A percentile compares a stretch with the other conserved stretches of the same genome.
phyloP scores from a whole-genome alignment of 83 land plant genomes.

The Picea abies region DNA sequence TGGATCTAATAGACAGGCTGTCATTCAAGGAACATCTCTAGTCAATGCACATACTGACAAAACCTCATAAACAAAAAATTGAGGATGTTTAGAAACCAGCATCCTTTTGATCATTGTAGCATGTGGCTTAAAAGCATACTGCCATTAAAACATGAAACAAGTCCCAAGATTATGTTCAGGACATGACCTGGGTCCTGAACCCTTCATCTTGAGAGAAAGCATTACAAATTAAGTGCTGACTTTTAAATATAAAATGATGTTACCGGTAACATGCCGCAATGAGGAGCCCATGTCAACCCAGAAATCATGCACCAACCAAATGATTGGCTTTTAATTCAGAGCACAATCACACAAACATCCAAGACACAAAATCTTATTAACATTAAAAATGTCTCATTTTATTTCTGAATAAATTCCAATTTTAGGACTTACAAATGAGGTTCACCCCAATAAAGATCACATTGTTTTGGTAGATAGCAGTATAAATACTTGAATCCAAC shows the following conservation, averaged over 20 bases:
- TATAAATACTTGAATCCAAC: no score
- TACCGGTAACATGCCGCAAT: background rate
- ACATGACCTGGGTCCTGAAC: background rate
- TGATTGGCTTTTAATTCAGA: background rate
- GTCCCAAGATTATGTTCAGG: background rate
- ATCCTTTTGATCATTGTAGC: background rate
- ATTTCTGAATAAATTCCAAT: no score
- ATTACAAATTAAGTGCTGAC: background rate
- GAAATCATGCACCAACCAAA: background rate
- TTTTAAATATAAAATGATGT: background rate
- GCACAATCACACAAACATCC: background rate
- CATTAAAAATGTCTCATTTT: background rate
- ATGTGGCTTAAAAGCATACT: background rate
- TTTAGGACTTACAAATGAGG: no score
- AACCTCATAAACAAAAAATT: background rate
- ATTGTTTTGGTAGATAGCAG: no score
- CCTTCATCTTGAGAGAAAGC: background rate
- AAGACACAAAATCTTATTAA: background rate
- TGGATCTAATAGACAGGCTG: background rate
- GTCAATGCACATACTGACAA: background rate
- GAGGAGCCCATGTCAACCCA: background rate
- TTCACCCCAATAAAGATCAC: no score
- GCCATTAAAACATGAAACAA: background rate
- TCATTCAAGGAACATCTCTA: background rate
- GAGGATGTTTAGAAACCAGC: background rate